Evolutionary conservation across 2,329 filamentous ascomycete genomes (phyloP).

Genomic region (Pseudocercospora fijiensis): DNA sequence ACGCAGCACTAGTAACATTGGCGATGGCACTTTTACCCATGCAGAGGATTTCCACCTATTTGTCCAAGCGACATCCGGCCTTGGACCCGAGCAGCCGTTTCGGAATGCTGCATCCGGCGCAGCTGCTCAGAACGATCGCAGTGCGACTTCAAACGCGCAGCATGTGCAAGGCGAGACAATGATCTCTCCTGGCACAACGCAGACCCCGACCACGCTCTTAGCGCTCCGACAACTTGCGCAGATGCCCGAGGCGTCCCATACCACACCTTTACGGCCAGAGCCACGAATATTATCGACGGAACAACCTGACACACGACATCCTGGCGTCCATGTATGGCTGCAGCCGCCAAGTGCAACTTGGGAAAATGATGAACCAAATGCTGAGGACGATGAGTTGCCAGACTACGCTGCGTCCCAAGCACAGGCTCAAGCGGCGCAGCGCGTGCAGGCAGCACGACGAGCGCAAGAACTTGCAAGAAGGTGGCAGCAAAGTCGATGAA

Average conservation of each 20-base stretch:
- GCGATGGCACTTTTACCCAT: slow-evolving; percentile 32
- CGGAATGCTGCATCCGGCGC: slow-evolving; percentile 6
- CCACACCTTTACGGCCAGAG: slow-evolving; percentile 10
- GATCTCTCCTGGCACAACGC: slow-evolving; percentile 26
- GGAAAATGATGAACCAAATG: slow-evolving; percentile 21
- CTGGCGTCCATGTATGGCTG: slow-evolving; percentile 28
- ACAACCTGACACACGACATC: background rate
- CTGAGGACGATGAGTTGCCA: slow-evolving; percentile 45
- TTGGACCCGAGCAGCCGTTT: slow-evolving; percentile 30
- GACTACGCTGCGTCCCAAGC: slow-evolving; percentile 51
- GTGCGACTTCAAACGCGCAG: background rate
- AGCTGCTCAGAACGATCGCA: slow-evolving; percentile 6
- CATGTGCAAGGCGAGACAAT: slow-evolving; percentile 1
- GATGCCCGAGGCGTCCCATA: slow-evolving; percentile 23
- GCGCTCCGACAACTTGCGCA: slow-evolving; percentile 33
- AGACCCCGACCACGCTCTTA: slow-evolving; percentile 30
- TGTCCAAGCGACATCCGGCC: slow-evolving; percentile 36
- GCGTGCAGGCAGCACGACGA: slow-evolving; percentile 44
- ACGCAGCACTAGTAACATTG: slow-evolving; percentile 15
- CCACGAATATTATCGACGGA: slow-evolving; percentile 5
- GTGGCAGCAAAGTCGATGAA: slow-evolving; percentile 39
- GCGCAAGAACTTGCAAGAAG: slow-evolving; percentile 48
- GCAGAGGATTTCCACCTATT: slow-evolving; percentile 36
- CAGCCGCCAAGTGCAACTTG: slow-evolving; percentile 20
- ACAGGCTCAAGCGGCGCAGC: slow-evolving; percentile 43